Base-by-base conservation (phyloP, 441 rosid genomes). In the Sinapis alba region DNA sequence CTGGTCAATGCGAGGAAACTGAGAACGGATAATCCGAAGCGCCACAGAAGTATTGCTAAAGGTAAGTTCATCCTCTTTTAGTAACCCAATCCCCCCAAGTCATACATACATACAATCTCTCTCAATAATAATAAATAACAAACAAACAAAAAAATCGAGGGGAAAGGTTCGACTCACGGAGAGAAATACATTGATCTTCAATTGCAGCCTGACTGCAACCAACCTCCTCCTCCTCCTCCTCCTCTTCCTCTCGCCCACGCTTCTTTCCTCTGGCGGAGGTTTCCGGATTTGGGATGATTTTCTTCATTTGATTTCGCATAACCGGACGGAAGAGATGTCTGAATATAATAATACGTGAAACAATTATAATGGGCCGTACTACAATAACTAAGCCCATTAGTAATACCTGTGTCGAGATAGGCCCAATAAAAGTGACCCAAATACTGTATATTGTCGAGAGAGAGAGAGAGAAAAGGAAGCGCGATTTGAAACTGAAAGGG, bases 11-110 rank as follows among this genome's bases (percentile, higher is more conserved):
- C 32, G 91, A 26, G 97, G 96, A 79, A 94, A 94, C 71, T 94
- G 99, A 78, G 90, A 84, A 80, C 97, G 93, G 90, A 94, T 94
- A 60, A 94, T 90, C 27, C 87, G 88, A 63, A 94, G 89, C 26
- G 97, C 98, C 20, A 88, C 88, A 79, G 81, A 75, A 5, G 98
- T 90, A 27, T 94, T 97, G 68, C 84, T 90, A 54, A 92, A 92
- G 36, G 84, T 83, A 54, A 92, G 94, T 27, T 86, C 84, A 74
- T 89, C 86, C 85, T 80, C 99, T 90, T 86, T 69, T 21, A 47
- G 32, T 4, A 45, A 13, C 20, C 23, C 15, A 26, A 30, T 62
- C 15, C 5, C 15, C 5, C 6, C 1, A 27, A 20, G 36, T 57
- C 27, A 58, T 12, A 47, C 38, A 8, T 2, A 43, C 30, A 26